Conservation (phyloP, 352 stramenopile species). For the Phytophthora cryptogea region DNA sequence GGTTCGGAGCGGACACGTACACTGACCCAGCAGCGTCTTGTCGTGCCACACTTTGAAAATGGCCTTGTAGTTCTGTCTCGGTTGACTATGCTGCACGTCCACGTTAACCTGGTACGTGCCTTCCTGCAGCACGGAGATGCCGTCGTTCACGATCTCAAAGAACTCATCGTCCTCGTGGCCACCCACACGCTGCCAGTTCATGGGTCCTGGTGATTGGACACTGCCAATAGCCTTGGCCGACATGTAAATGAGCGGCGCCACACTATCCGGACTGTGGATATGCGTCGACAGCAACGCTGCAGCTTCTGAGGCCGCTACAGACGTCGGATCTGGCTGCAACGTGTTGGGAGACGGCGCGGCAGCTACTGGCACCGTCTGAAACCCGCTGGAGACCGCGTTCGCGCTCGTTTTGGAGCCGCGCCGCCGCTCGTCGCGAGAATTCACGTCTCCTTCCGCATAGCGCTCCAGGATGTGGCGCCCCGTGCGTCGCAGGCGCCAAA, state of each 20-base stretch:
- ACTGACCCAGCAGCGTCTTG: slow-evolving; percentile 47
- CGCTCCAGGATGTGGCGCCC: slow-evolving; percentile 48
- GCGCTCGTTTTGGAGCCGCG: slow-evolving; percentile 23
- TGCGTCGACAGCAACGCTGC: neutral
- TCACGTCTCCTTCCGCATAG: slow-evolving; percentile 45
- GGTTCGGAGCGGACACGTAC: slow-evolving; percentile 38
- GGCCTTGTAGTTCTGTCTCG: slow-evolving; percentile 38
- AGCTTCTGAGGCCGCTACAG: no score
- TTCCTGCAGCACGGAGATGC: slow-evolving; percentile 32
- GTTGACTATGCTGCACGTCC: slow-evolving; percentile 46
- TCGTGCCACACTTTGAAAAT: slow-evolving; percentile 46
- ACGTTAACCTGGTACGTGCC: slow-evolving; percentile 51
- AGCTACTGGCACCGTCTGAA: neutral
- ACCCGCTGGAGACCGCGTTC: neutral
- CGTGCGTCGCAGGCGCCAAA: slow-evolving; percentile 44
- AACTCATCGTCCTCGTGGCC: slow-evolving; percentile 39
- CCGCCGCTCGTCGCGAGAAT: slow-evolving; percentile 45
- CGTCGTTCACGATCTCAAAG: slow-evolving; percentile 43
- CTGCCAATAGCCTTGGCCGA: slow-evolving; percentile 39
- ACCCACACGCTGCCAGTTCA: slow-evolving; percentile 47
- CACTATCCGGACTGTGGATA: slow-evolving; percentile 7
- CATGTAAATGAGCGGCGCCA: slow-evolving; percentile 40
- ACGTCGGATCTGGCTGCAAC: no score
- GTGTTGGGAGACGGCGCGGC: neutral
- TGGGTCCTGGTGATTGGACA: slow-evolving; percentile 36